A percentile compares a stretch with the other conserved stretches of the same genome.
Evolutionary conservation across 177 flowering plant species (phyloP).

Genomic region (Telopea speciosissima): DNA sequence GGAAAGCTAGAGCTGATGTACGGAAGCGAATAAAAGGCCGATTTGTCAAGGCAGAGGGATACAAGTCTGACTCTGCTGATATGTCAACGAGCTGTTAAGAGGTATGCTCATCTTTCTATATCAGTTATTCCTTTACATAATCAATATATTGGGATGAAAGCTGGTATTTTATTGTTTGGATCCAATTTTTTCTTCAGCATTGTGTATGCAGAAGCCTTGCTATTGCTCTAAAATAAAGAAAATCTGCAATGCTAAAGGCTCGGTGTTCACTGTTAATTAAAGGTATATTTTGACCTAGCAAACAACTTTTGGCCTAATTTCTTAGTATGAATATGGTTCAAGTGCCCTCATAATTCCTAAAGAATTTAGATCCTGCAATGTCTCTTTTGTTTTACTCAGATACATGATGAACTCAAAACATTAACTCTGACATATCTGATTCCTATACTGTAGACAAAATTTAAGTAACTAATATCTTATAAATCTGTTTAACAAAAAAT

Average conservation of each 20-base stretch:
- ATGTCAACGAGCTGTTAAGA: constrained; percentile 21
- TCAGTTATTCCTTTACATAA: constrained; percentile 5
- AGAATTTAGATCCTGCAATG: not conserved
- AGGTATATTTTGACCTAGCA: not conserved
- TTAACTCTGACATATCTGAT: not conserved
- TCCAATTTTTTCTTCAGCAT: not conserved
- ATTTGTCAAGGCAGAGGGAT: constrained; percentile 23
- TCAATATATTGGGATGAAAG: not conserved
- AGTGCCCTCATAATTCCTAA: not conserved
- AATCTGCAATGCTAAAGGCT: not conserved
- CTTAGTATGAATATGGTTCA: not conserved
- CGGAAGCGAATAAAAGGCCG: constrained; percentile 24
- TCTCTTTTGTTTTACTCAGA: not conserved
- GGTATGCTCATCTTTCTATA: not conserved
- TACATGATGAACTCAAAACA: not conserved
- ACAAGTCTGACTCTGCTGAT: constrained; percentile 20
- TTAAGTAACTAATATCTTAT: too few species aligned
- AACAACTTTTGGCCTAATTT: not conserved
- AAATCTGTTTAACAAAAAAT: too few species aligned
- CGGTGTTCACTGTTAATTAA: not conserved
- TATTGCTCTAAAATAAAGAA: not conserved
- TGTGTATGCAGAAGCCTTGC: not conserved
- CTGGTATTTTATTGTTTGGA: too few species aligned
- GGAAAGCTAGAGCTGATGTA: constrained; percentile 21
- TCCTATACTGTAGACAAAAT: not conserved